Conservation (phyloP, 768 basidiomycete species). For the Floccularia luteovirens region DNA sequence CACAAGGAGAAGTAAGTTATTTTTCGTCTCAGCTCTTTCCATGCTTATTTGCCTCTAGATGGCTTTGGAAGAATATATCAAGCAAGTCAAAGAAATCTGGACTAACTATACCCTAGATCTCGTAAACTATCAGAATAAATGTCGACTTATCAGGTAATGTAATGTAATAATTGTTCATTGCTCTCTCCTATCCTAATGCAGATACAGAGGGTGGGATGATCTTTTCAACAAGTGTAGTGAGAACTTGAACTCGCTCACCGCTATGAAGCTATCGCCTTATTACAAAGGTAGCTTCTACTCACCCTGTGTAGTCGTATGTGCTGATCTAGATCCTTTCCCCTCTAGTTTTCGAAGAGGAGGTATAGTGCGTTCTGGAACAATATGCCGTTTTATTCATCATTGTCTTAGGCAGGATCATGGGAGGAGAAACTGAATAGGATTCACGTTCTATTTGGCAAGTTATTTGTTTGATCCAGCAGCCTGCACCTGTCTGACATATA, state of each 20-base stretch:
- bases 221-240: constrained; percentile 96
- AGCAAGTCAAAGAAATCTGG: constrained; percentile 97
- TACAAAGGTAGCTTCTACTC: constrained; percentile 67
- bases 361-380: constrained; percentile 17
- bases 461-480: not conserved
- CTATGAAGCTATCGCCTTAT: constrained; percentile 98
- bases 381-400: constrained; percentile 6
- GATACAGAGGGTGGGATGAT: constrained; percentile 86
- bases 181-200: constrained; percentile 4
- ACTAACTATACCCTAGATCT: constrained; percentile 91
- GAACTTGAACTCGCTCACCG: constrained; percentile 90
- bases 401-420: constrained; percentile 72
- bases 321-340: not conserved
- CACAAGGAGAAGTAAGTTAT: constrained; percentile 81
- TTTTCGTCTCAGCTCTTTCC: constrained; percentile 15
- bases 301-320: not conserved
- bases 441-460: constrained; percentile 88
- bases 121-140: constrained; percentile 98
- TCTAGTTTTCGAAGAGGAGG: constrained; percentile 85
- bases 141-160: constrained; percentile 79
- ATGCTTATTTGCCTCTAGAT: constrained; percentile 43
- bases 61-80: constrained; percentile 93
- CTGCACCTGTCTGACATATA: constrained; percentile 4
- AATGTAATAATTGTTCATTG: not conserved
- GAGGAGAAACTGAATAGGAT: constrained; percentile 96